Evolutionary conservation across 164 flowering plant species (phyloP).

Genomic region (Litsea cubeba): DNA sequence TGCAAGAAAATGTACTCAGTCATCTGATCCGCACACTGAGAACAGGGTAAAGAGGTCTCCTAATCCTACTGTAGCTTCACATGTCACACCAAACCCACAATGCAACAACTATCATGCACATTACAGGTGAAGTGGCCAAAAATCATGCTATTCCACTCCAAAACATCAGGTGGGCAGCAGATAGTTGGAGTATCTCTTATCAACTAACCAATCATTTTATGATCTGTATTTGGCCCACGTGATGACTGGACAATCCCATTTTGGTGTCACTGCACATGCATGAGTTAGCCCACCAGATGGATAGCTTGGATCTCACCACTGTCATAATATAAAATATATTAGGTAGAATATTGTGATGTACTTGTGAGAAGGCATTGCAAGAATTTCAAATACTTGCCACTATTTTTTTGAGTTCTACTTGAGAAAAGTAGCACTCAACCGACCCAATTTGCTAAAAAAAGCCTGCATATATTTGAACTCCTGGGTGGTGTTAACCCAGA

Average conservation of each 20-base stretch:
- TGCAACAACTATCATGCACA: neutral
- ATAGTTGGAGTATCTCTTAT: neutral
- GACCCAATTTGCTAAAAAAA: too few relatives aligned
- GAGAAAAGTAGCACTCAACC: too few relatives aligned
- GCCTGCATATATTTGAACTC: too few relatives aligned
- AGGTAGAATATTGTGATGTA: neutral
- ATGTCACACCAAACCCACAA: neutral
- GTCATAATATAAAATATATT: neutral
- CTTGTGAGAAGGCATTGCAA: neutral
- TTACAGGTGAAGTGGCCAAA: neutral
- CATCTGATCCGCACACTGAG: neutral
- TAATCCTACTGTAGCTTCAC: neutral
- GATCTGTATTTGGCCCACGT: neutral
- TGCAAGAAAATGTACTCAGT: conserved; percentile 30
- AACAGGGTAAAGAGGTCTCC: neutral
- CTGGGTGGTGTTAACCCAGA: too few relatives aligned
- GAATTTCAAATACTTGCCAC: neutral
- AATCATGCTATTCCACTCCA: neutral
- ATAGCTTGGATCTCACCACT: neutral
- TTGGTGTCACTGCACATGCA: neutral
- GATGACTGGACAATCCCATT: neutral
- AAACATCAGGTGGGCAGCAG: neutral
- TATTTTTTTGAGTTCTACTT: too few relatives aligned
- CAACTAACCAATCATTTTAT: neutral
- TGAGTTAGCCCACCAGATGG: neutral